These are phyloP conservation scores for Tardiomyces depauwii DNA, from an alignment of 1,139 yeast genomes.

Conservation along the genomic window DNA sequence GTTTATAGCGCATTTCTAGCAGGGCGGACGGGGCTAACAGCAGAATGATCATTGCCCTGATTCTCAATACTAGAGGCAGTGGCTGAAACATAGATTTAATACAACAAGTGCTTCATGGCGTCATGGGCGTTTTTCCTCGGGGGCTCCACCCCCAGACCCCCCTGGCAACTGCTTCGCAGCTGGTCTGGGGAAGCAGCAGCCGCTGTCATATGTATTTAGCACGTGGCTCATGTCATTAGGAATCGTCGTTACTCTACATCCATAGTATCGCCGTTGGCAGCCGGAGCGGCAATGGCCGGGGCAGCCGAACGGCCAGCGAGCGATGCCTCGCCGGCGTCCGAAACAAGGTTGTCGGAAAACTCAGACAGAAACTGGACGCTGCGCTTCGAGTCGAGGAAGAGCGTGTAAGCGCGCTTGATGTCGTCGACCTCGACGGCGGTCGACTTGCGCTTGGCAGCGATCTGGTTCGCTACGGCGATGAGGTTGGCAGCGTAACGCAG, in stretches of 20 bases:
- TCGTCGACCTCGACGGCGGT: slow-evolving; percentile 65
- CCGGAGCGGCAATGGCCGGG: no score
- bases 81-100: slow-evolving; percentile 25
- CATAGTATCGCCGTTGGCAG: background rate
- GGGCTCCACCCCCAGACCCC: no score
- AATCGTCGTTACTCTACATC: background rate
- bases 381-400: slow-evolving; percentile 81
- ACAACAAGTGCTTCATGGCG: background rate
- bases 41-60: slow-evolving; percentile 66
- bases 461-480: slow-evolving; percentile 78
- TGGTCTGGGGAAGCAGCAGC: no score
- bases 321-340: background rate
- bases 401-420: slow-evolving; percentile 74
- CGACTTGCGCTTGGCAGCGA: slow-evolving; percentile 72
- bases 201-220: no score
- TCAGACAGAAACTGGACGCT: slow-evolving; percentile 41
- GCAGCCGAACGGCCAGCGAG: no score
- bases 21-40: slow-evolving; percentile 41
- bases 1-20: slow-evolving; percentile 68
- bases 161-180: no score
- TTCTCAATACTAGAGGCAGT: slow-evolving; percentile 80
- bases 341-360: slow-evolving; percentile 13
- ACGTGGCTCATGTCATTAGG: no score
- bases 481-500: slow-evolving; percentile 88
- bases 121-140: background rate